Percentiles rank a stretch among this genome's conserved stretches.
These are phyloP conservation scores for Xylaria sp. DNA, from an alignment of 2,329 filamentous ascomycete genomes.

Conservation along the genomic window DNA sequence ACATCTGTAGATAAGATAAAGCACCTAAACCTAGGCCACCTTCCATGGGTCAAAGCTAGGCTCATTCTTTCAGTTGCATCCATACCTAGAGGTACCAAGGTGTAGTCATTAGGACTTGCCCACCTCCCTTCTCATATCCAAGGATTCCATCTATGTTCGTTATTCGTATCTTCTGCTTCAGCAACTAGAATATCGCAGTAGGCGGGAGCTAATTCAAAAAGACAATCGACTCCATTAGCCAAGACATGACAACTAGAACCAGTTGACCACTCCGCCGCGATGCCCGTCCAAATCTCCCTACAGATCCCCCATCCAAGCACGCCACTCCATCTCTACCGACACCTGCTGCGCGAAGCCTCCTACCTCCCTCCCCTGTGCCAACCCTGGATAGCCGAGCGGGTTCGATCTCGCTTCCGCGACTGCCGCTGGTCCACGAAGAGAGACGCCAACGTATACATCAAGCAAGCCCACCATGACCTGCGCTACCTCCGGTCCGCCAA, in stretches of 20 bases:
- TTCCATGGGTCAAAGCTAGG: no score
- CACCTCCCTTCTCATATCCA: not conserved
- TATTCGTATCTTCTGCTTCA: no score
- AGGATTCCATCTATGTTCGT: no score
- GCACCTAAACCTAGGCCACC: no score
- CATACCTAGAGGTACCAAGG: no score
- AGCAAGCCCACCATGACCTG: slow-evolving; percentile 47
- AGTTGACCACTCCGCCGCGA: no score
- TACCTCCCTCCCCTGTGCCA: slow-evolving; percentile 60
- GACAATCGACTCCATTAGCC: not conserved
- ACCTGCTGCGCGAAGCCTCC: slow-evolving; percentile 61
- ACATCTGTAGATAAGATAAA: no score
- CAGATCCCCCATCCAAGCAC: slow-evolving; percentile 39
- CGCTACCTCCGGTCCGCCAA: slow-evolving; percentile 57
- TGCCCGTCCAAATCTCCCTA: slow-evolving; percentile 34
- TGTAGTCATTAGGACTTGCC: no score
- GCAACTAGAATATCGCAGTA: not conserved
- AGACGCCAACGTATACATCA: slow-evolving; percentile 36
- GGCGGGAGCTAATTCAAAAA: no score
- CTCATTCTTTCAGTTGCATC: no score
- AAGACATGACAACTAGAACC: no score
- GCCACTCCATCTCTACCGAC: slow-evolving; percentile 56
- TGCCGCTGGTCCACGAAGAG: slow-evolving; percentile 35
- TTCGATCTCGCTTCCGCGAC: slow-evolving; percentile 51
- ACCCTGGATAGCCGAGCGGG: slow-evolving; percentile 45